A percentile compares a stretch with the other conserved stretches of the same genome.
Conservation (phyloP, 805 yeast species). For the Cyberlindnera suaveolens region DNA sequence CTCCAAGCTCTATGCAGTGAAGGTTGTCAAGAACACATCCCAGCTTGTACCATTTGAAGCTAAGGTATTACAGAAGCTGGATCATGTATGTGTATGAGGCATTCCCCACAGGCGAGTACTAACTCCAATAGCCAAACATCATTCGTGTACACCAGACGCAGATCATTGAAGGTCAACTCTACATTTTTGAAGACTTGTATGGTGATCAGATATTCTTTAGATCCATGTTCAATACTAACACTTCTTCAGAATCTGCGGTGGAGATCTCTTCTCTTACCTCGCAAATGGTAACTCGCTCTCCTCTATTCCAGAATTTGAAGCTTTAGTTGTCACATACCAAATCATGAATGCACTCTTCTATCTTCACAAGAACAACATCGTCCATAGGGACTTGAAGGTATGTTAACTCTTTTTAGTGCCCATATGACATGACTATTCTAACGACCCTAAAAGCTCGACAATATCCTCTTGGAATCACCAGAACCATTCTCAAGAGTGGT, state of each 20-base stretch:
- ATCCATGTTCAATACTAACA: constrained; percentile 1
- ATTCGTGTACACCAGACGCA: constrained; percentile 36
- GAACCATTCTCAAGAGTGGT: constrained; percentile 46
- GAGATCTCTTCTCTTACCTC: constrained; percentile 53
- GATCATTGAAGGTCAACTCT: constrained; percentile 25
- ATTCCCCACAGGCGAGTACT: no score
- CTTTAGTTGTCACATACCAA: constrained; percentile 48
- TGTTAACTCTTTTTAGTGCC: constrained; percentile 32
- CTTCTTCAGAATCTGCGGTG: constrained; percentile 37
- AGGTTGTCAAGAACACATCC: constrained; percentile 31
- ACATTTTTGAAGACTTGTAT: constrained; percentile 41
- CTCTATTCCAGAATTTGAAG: constrained; percentile 48
- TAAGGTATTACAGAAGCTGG: constrained; percentile 30
- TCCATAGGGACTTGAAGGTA: constrained; percentile 87
- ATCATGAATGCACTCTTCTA: constrained; percentile 51
- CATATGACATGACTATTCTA: not conserved
- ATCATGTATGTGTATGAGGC: constrained; percentile 31
- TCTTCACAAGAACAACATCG: constrained; percentile 59
- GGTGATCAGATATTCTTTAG: constrained; percentile 1
- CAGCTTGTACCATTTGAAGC: constrained; percentile 36
- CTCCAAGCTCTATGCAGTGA: constrained; percentile 41
- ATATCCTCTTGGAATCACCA: constrained; percentile 50
- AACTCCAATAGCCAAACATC: constrained; percentile 37
- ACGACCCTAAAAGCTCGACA: constrained; percentile 45
- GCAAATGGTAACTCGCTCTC: constrained; percentile 33